Evolutionary conservation across 2,329 filamentous ascomycete species (phyloP).

Genomic region (Exophiala phaeomuriformis): DNA sequence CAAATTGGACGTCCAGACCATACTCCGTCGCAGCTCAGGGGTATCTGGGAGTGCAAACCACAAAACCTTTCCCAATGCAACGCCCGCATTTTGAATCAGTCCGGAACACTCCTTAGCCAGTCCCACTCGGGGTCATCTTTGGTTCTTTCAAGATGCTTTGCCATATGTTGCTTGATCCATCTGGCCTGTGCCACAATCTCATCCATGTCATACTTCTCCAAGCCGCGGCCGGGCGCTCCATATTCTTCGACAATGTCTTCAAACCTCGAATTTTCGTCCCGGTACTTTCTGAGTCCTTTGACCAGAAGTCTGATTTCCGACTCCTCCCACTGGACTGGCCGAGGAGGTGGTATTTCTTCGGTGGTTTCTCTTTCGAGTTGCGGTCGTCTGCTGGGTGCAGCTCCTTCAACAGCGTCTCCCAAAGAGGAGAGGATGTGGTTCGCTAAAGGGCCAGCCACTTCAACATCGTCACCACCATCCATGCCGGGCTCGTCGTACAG

Average conservation of each 20-base stretch:
- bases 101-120: constrained; percentile 14
- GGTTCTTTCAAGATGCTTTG: neutral
- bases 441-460: neutral
- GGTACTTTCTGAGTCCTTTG: constrained; percentile 26
- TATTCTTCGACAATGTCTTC: constrained; percentile 23
- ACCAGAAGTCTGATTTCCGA: constrained; percentile 27
- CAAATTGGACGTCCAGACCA: too few relatives aligned
- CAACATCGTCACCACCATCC: neutral
- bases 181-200: constrained; percentile 20
- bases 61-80: neutral
- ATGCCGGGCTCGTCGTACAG: neutral
- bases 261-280: constrained; percentile 27
- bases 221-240: constrained; percentile 2
- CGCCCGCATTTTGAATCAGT: neutral
- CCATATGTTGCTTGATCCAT: constrained; percentile 22
- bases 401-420: too few relatives aligned
- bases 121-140: constrained; percentile 8
- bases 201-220: constrained; percentile 17
- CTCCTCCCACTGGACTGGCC: constrained; percentile 25
- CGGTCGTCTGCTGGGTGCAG: constrained; percentile 1
- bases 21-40: neutral
- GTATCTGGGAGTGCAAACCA: constrained; percentile 3
- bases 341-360: constrained; percentile 19
- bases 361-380: constrained; percentile 7
- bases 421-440: too few relatives aligned